Conservation (phyloP, 139 green algal species). For the Volvox reticuliferus region DNA sequence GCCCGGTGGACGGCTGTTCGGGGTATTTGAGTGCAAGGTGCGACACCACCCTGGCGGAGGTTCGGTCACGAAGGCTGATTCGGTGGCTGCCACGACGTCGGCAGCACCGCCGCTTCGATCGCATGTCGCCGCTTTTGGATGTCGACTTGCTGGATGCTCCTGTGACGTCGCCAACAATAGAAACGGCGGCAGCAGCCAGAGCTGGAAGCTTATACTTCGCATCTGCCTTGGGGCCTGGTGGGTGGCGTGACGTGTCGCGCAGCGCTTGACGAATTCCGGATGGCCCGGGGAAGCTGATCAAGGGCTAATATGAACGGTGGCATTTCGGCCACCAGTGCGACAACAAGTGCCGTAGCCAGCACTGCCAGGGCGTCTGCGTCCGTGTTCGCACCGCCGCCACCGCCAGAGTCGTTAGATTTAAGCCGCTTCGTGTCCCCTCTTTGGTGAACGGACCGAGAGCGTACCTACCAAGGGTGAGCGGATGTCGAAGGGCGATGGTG, state of each 20-base stretch:
- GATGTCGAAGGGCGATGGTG: no score
- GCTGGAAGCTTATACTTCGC: not conserved
- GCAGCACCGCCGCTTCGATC: not conserved
- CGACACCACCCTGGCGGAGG: not conserved
- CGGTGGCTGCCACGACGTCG: not conserved
- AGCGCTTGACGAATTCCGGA: not conserved
- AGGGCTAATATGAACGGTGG: no score
- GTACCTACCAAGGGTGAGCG: constrained; percentile 3
- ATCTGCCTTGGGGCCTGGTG: not conserved
- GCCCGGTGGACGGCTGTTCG: not conserved
- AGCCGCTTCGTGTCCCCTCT: not conserved
- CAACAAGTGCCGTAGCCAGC: no score
- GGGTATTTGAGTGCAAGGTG: not conserved
- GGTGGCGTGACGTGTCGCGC: constrained; percentile 1
- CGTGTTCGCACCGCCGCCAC: not conserved
- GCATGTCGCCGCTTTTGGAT: not conserved
- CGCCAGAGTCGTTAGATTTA: constrained; percentile 14
- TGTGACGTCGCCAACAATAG: no score
- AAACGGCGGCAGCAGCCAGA: not conserved
- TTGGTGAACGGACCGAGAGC: not conserved
- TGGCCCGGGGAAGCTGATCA: no score
- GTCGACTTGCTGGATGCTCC: constrained; percentile 7
- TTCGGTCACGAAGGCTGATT: not conserved
- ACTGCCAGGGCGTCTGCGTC: not conserved
- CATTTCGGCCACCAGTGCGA: no score